A percentile compares a stretch with the other conserved stretches of the same genome.
These are phyloP conservation scores for Phytophthora macrochlamydospora DNA, from an alignment of 352 stramenopile genomes.

Conservation along the genomic window DNA sequence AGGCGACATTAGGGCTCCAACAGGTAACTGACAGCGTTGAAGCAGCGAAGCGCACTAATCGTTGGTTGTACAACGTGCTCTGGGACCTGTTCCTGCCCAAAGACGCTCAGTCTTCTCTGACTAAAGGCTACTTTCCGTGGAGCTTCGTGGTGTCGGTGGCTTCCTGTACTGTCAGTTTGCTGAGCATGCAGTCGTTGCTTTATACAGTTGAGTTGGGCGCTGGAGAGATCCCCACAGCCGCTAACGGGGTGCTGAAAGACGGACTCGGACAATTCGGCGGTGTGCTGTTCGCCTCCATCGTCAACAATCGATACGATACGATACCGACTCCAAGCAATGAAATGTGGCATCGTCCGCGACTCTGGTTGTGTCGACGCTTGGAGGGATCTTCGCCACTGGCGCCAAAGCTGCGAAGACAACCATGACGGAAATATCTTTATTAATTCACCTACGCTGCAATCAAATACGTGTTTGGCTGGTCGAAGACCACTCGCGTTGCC, in stretches of 20 bases:
- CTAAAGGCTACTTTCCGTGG: slow-evolving; percentile 86
- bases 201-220: slow-evolving; percentile 93
- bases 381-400: slow-evolving; percentile 92
- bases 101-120: slow-evolving; percentile 86
- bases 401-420: slow-evolving; percentile 12
- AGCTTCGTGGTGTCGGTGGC: slow-evolving; percentile 83
- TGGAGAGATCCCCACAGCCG: slow-evolving; percentile 81
- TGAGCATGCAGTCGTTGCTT: slow-evolving; percentile 95
- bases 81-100: slow-evolving; percentile 91
- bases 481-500: no score
- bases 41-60: slow-evolving; percentile 29
- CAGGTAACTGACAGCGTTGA: slow-evolving; percentile 6
- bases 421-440: no score
- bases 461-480: no score
- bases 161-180: slow-evolving; percentile 85
- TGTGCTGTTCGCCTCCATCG: slow-evolving; percentile 92
- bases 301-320: slow-evolving; percentile 94
- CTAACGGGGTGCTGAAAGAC: slow-evolving; percentile 98
- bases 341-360: slow-evolving; percentile 89
- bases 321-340: slow-evolving; percentile 95
- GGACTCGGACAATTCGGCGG: slow-evolving; percentile 96
- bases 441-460: no score
- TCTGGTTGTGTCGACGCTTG: slow-evolving; percentile 90
- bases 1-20: slow-evolving; percentile 1
- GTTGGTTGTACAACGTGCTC: slow-evolving; percentile 54